Evolutionary conservation across 345 rosid genomes (phyloP).

Genomic region (Sisymbrium irio): DNA sequence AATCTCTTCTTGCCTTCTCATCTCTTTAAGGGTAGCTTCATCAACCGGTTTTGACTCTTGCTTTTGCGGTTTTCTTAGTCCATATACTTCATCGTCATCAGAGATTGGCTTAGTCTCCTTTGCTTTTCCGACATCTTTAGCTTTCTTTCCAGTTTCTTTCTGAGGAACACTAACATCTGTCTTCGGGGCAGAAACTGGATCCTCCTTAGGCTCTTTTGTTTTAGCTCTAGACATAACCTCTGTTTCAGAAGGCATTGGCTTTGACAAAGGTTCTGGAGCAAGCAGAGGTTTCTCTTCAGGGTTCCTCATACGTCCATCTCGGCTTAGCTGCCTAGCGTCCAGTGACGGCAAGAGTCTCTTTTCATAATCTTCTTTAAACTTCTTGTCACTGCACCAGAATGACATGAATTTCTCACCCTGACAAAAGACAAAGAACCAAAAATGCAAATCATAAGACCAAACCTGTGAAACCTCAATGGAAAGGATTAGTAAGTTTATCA

Average conservation of each 20-base stretch:
- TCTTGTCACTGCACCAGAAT: slow-evolving; percentile 55
- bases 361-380: slow-evolving; percentile 73
- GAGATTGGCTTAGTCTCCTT: slow-evolving; percentile 13
- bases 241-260: slow-evolving; percentile 24
- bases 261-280: slow-evolving; percentile 32
- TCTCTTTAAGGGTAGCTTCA: slow-evolving; percentile 65
- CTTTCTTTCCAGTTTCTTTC: slow-evolving; percentile 9
- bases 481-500: not conserved
- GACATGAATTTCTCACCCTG: slow-evolving; percentile 73
- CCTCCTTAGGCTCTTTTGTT: slow-evolving; percentile 52
- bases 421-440: slow-evolving; percentile 5
- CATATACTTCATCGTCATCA: slow-evolving; percentile 40
- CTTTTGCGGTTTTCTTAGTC: slow-evolving; percentile 34
- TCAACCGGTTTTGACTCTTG: slow-evolving; percentile 41
- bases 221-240: slow-evolving; percentile 44
- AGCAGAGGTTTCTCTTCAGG: slow-evolving; percentile 72
- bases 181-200: slow-evolving; percentile 42
- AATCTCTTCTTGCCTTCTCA: slow-evolving; percentile 71
- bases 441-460: slow-evolving; percentile 11
- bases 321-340: slow-evolving; percentile 63
- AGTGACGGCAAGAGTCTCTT: slow-evolving; percentile 62
- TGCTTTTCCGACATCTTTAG: slow-evolving; percentile 15
- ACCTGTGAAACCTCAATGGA: too few species aligned
- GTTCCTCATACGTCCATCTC: slow-evolving; percentile 76
- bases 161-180: slow-evolving; percentile 32